These are phyloP conservation scores for Colletotrichum orchidophilum DNA, from an alignment of 2,329 filamentous ascomycete species.

Conservation along the genomic window DNA sequence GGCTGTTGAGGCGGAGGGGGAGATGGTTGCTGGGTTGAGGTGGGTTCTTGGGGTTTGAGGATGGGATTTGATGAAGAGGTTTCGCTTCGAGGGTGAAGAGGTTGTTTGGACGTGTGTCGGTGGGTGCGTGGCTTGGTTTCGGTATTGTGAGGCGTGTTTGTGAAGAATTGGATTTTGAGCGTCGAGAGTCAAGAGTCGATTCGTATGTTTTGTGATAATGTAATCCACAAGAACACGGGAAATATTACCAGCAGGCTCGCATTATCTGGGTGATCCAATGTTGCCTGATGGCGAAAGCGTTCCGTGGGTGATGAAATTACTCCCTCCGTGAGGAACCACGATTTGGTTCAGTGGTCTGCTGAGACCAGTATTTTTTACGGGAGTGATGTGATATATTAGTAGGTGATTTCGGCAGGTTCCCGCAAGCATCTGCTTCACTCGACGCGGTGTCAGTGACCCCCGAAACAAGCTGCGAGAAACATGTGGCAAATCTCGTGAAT, in stretches of 20 bases:
- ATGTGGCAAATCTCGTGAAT: neutral
- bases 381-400: too few species aligned
- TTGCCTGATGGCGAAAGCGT: neutral
- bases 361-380: neutral
- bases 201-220: neutral
- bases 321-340: neutral
- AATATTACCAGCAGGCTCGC: too few species aligned
- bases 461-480: neutral
- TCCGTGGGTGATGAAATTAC: neutral
- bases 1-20: constrained; percentile 51
- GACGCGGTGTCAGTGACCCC: neutral
- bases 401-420: neutral
- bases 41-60: constrained; percentile 46
- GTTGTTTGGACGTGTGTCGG: neutral
- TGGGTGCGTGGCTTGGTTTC: neutral
- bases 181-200: neutral
- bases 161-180: neutral
- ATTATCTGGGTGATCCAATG: neutral
- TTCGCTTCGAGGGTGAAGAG: neutral
- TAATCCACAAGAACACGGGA: neutral
- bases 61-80: neutral
- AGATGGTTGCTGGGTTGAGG: constrained; percentile 51
- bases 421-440: too few species aligned
- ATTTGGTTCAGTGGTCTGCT: neutral
- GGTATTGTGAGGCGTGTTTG: neutral